phyloP scores from a whole-genome alignment of 176 grass and related monocot species.

The Saccharum officinarum region DNA sequence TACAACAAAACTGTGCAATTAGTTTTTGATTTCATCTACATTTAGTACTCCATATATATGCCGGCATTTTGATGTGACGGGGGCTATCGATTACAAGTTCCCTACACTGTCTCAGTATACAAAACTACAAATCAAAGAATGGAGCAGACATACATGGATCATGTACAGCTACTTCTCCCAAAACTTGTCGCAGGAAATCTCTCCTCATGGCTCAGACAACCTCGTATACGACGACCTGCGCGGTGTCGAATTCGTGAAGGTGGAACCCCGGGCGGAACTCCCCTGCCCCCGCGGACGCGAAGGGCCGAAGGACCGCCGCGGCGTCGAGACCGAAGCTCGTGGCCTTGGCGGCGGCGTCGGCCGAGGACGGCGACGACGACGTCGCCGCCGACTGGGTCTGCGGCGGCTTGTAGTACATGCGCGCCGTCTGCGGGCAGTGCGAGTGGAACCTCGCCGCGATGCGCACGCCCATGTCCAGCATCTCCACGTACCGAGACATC shows the following conservation, averaged over 20 bases:
- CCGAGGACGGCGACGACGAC: not conserved
- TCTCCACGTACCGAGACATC: slow-evolving; percentile 65
- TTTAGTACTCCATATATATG: no score
- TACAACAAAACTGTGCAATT: no score
- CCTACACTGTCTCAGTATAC: not conserved
- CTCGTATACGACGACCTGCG: slow-evolving; percentile 40
- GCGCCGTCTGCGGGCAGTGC: slow-evolving; percentile 75
- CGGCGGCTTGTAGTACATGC: slow-evolving; percentile 86
- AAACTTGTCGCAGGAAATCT: not conserved
- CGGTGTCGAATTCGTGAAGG: slow-evolving; percentile 15
- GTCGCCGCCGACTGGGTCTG: not conserved
- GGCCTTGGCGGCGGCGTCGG: not conserved
- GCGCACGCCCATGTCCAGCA: slow-evolving; percentile 71
- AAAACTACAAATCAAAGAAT: not conserved
- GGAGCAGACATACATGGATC: not conserved
- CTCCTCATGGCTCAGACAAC: not conserved
- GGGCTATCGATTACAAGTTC: no score
- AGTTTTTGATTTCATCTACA: no score
- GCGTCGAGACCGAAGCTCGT: not conserved
- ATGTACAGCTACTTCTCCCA: not conserved
- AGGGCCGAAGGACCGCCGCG: slow-evolving; percentile 2
- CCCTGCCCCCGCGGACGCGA: not conserved
- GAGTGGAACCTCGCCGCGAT: slow-evolving; percentile 70
- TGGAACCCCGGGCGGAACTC: not conserved
- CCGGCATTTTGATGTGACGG: no score